phyloP scores from a whole-genome alignment of 441 rosid species.

The Francoa sonchifolia region DNA sequence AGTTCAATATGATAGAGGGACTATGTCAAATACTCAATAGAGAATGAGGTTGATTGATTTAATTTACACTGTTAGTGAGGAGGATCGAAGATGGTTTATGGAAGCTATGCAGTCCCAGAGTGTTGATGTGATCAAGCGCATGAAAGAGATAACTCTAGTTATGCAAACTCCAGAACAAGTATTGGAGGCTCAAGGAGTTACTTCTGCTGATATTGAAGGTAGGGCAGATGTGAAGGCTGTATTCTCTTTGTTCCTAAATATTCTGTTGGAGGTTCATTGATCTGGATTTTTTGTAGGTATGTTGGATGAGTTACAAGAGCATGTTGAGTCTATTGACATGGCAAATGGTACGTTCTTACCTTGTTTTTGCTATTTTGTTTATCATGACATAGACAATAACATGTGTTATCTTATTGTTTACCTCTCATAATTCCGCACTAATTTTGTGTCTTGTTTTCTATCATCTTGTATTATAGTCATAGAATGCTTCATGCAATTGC shows the following conservation, averaged over 20 bases:
- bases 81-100: slow-evolving; percentile 84
- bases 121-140: slow-evolving; percentile 61
- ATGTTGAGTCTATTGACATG: slow-evolving; percentile 81
- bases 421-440: too few species aligned
- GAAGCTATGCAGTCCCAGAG: slow-evolving; percentile 83
- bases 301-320: slow-evolving; percentile 94
- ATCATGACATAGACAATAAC: too few species aligned
- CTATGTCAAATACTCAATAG: too few species aligned
- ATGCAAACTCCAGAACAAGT: slow-evolving; percentile 68
- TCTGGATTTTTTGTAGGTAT: slow-evolving; percentile 33
- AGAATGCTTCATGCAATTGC: too few species aligned
- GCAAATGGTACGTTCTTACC: slow-evolving; percentile 50
- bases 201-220: slow-evolving; percentile 79
- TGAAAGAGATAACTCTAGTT: slow-evolving; percentile 78
- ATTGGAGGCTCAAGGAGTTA: slow-evolving; percentile 74
- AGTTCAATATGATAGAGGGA: not conserved
- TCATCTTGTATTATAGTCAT: too few species aligned
- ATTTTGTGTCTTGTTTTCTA: too few species aligned
- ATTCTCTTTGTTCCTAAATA: not conserved
- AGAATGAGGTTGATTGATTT: not conserved
- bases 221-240: not conserved
- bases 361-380: too few species aligned
- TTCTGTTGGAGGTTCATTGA: not conserved
- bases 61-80: slow-evolving; percentile 36
- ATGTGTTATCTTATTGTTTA: too few species aligned